A percentile compares a stretch with the other conserved stretches of the same genome.
Conservation (phyloP, 2,329 filamentous ascomycete species). For the Periconia macrospinosa region DNA sequence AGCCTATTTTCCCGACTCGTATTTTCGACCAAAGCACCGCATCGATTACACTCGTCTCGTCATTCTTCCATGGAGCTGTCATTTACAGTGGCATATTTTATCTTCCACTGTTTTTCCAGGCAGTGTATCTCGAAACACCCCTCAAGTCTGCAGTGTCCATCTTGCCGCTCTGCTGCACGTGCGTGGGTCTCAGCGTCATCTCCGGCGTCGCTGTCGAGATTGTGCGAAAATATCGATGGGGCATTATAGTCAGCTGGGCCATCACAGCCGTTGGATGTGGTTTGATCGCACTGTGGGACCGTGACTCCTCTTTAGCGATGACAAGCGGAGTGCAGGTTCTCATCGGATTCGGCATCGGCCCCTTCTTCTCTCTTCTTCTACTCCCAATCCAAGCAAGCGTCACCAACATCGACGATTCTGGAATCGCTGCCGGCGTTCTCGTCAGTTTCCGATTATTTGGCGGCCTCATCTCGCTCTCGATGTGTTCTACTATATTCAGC, state of each 20-base stretch:
- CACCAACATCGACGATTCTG: slow-evolving; percentile 30
- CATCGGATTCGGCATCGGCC: not conserved
- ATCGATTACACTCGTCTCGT: too few species aligned
- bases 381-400: slow-evolving; percentile 2
- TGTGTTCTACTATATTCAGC: slow-evolving; percentile 38
- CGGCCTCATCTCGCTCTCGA: slow-evolving; percentile 38
- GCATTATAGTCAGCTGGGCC: not conserved
- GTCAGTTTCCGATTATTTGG: slow-evolving; percentile 41
- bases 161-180: not conserved
- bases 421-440: slow-evolving; percentile 36
- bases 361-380: not conserved
- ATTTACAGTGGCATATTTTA: slow-evolving; percentile 41
- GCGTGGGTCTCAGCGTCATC: not conserved
- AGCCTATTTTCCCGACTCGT: slow-evolving; percentile 50
- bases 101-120: slow-evolving; percentile 41
- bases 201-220: not conserved
- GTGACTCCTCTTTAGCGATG: not conserved
- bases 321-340: not conserved
- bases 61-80: slow-evolving; percentile 48
- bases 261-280: slow-evolving; percentile 1
- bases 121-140: slow-evolving; percentile 37
- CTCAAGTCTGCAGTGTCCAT: slow-evolving; percentile 26
- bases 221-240: slow-evolving; percentile 1
- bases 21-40: slow-evolving; percentile 47
- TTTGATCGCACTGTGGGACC: not conserved